These are phyloP conservation scores for Cryphonectria parasitica DNA, from an alignment of 2,329 filamentous ascomycete species.

Conservation along the genomic window DNA sequence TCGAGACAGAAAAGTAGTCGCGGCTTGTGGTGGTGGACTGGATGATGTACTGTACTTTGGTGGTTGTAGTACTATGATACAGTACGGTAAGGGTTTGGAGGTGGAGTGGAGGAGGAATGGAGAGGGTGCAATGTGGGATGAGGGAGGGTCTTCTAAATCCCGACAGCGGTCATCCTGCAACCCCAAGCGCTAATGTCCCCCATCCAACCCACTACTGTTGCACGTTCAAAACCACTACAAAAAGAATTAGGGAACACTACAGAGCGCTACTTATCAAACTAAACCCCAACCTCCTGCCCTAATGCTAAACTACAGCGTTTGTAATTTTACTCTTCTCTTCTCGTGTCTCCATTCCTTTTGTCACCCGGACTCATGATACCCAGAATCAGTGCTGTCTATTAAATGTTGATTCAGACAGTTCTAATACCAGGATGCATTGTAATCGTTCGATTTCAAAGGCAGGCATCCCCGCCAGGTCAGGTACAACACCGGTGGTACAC, in stretches of 20 bases:
- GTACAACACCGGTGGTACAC: neutral
- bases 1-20: neutral
- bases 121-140: neutral
- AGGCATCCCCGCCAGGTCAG: neutral
- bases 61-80: neutral
- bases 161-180: slow-evolving; percentile 4
- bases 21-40: neutral
- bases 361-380: neutral
- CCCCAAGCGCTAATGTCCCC: neutral
- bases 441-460: neutral
- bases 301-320: neutral
- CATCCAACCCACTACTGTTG: neutral
- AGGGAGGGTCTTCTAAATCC: neutral
- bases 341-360: neutral
- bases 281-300: neutral
- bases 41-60: too few relatives aligned
- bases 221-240: slow-evolving; percentile 1
- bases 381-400: neutral
- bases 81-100: neutral
- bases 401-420: neutral
- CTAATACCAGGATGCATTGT: neutral
- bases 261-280: slow-evolving; percentile 1
- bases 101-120: neutral
- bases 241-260: neutral
- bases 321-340: neutral